Base-by-base conservation (phyloP, 2,329 filamentous ascomycete genomes). In the Xylaria polymorpha region DNA sequence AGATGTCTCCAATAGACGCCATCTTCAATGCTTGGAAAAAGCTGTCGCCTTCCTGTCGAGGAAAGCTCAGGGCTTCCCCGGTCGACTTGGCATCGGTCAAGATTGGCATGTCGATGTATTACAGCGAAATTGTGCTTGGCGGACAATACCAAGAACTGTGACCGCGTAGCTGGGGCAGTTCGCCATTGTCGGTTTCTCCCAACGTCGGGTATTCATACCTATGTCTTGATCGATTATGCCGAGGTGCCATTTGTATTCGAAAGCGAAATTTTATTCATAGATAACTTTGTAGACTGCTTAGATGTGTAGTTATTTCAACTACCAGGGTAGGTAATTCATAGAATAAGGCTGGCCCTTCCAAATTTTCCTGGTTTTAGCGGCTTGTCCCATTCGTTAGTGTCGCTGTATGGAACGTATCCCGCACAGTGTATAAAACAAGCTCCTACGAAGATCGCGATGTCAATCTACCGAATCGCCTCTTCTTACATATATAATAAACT, bases 41-140 rank as follows among this genome's bases (percentile, higher is more conserved):
- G 32, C 39, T 41, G 43, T 64, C 66, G 66, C 69, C 69, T 71
- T 63, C 69, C 66, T 62, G 58, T 64, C 53, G 32, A 39, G 69
- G 69, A 65, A 71, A 71, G 44, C 15, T 44, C 35, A 60, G 46
- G 39, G 29, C 55, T 60, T 67, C 39, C 46, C 62, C 22, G 59
- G 62, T 66, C 41, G 66, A 61, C 69, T 71, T 71, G 69, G 69
- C 69, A 60, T 46, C n/a, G n/a, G 58, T 63, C 53, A 44, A 63
- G 66, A 65, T 66, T 71, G 61, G 64, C 39, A 63, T 66, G 37
- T 66, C 22, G 35, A 55, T 35, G 55, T 22, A 59, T 63, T 29
- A 29, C n/a, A 20, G 22, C 18, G n/a, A 58, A 51, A 35, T 18
- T 61, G 57, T 50, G 51, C 67, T 69, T 69, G 67, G 67, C 67